phyloP scores from a whole-genome alignment of 805 yeast genomes.

The Candida lessepsii region DNA sequence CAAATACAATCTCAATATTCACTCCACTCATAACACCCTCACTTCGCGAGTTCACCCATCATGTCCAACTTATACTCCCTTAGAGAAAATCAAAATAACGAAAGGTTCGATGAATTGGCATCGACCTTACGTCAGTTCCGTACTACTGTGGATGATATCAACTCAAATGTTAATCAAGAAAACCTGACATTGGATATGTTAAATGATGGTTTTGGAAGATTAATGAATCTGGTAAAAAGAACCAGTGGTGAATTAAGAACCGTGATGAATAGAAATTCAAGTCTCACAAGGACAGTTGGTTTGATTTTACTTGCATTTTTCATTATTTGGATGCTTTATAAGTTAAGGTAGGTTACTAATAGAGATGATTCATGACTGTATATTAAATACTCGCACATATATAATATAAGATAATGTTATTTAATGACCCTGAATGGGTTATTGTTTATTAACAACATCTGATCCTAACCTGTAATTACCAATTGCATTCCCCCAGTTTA shows the following conservation, averaged over 20 bases:
- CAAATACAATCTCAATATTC: not conserved
- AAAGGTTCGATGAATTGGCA: conserved; percentile 42
- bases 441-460: conserved; percentile 52
- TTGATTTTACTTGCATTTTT: conserved; percentile 32
- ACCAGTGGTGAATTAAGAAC: conserved; percentile 40
- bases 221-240: conserved; percentile 38
- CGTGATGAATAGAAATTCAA: conserved; percentile 42
- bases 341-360: conserved; percentile 20
- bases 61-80: conserved; percentile 36
- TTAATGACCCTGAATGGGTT: not conserved
- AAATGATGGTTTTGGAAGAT: conserved; percentile 37
- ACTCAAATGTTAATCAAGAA: conserved; percentile 41
- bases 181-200: conserved; percentile 37
- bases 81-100: conserved; percentile 43
- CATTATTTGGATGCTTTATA: conserved; percentile 39
- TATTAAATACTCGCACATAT: not conserved
- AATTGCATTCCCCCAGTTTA: conserved; percentile 93
- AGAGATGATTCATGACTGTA: not conserved
- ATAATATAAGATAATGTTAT: not conserved
- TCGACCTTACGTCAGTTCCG: conserved; percentile 43
- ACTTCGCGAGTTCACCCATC: not conserved
- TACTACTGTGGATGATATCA: conserved; percentile 42
- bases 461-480: conserved; percentile 86
- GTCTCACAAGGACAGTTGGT: conserved; percentile 38
- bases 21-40: not conserved